Conservation (phyloP, 2,329 filamentous ascomycete species). For the Alternaria viburni region DNA sequence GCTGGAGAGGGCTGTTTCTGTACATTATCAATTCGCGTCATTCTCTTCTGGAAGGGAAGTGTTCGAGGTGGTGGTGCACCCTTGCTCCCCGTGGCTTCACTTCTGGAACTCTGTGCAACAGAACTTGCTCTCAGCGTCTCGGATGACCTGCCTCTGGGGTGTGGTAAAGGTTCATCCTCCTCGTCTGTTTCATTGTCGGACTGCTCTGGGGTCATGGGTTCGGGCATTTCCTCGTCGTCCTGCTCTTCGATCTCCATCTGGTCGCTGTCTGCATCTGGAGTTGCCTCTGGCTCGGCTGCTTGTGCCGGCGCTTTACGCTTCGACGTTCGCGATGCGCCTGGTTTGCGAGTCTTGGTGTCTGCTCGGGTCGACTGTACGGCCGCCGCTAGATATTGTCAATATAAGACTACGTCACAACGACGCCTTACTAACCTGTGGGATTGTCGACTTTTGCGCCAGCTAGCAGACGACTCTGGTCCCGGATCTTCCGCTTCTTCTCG, state of each 20-base stretch:
- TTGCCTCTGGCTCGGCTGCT: conserved; percentile 28
- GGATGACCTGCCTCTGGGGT: conserved; percentile 17
- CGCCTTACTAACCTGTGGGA: conserved; percentile 29
- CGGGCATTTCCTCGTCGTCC: conserved; percentile 29
- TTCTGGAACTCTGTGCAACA: conserved; percentile 23
- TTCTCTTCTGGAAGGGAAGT: conserved; percentile 41
- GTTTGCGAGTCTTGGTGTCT: conserved; percentile 35
- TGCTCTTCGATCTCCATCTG: conserved; percentile 43
- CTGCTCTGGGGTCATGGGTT: conserved; percentile 42
- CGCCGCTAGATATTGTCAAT: conserved; percentile 24
- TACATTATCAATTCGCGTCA: conserved; percentile 25
- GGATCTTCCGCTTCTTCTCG: conserved; percentile 80
- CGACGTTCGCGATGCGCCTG: conserved; percentile 41
- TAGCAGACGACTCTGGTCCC: conserved; percentile 72
- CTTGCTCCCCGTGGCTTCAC: conserved; percentile 16
- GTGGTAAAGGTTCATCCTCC: conserved; percentile 30
- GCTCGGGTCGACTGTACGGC: conserved; percentile 36
- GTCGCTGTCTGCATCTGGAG: conserved; percentile 37
- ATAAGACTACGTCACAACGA: not conserved
- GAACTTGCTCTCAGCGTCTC: conserved; percentile 26
- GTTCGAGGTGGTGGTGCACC: conserved; percentile 42
- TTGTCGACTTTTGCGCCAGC: conserved; percentile 58
- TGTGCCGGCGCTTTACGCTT: conserved; percentile 45
- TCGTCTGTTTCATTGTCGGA: conserved; percentile 47
- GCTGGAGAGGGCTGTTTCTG: conserved; percentile 15